Conservation (phyloP, 306 rosid genomes). For the Casuarina glauca region DNA sequence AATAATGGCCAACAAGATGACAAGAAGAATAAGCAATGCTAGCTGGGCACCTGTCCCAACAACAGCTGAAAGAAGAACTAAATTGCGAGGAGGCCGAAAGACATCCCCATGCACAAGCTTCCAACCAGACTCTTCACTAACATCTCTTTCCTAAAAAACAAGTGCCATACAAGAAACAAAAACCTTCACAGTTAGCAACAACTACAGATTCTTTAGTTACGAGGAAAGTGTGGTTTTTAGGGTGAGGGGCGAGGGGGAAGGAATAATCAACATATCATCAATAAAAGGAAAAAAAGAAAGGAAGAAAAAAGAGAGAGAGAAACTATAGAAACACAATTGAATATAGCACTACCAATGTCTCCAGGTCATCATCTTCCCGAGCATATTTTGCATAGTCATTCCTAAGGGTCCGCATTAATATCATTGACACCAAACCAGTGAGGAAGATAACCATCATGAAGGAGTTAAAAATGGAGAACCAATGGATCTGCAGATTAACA, state of each 20-base stretch:
- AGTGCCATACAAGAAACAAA: constrained; percentile 24
- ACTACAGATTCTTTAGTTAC: constrained; percentile 8
- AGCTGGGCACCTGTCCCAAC: constrained; percentile 99
- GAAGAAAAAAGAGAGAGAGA: too few species aligned
- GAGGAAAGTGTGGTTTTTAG: not conserved
- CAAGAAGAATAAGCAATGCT: constrained; percentile 93
- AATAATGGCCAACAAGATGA: constrained; percentile 93
- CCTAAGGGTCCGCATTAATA: constrained; percentile 95
- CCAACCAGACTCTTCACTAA: constrained; percentile 99
- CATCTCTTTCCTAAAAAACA: constrained; percentile 85
- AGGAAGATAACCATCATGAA: constrained; percentile 99
- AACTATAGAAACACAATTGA: constrained; percentile 10
- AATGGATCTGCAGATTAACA: constrained; percentile 73
- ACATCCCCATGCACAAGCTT: constrained; percentile 99
- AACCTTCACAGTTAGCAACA: constrained; percentile 25
- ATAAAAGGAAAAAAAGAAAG: not conserved
- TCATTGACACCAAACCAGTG: constrained; percentile 99
- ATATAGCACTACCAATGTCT: constrained; percentile 70
- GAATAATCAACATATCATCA: not conserved
- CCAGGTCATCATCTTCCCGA: constrained; percentile 96
- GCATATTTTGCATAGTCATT: constrained; percentile 99
- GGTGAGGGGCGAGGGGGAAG: not conserved
- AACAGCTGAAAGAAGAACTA: constrained; percentile 92
- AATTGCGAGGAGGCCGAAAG: constrained; percentile 83
- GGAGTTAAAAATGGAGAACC: constrained; percentile 99